Base-by-base conservation (phyloP, 2,329 filamentous ascomycete genomes). In the Ascochyta koolunga region DNA sequence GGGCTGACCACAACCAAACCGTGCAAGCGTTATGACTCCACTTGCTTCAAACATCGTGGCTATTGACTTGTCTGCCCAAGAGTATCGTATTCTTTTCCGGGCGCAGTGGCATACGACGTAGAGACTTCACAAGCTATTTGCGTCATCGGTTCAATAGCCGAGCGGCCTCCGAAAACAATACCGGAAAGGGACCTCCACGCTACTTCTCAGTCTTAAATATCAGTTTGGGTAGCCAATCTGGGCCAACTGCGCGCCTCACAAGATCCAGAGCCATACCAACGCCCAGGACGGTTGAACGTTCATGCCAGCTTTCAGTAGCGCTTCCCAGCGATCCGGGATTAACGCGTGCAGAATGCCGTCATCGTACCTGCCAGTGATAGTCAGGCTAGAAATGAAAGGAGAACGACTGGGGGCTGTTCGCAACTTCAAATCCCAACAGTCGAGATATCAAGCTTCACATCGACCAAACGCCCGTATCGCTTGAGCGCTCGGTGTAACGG, bases 261-360 rank as follows among this genome's bases (percentile, higher is more conserved):
- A 11, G 38, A 16, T 50, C 42, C 46, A 55, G 46, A 55, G 41
- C 37, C 13, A 37, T 4, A 15, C 35, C 24, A 47, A 25, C 25
- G 22, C 35, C 31, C 21, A 49, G 38, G 25, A 47, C 38, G 21
- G 39, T 25, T 38, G 37, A 32, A 22, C 42, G 42, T 50, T 51
- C 46, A 46, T 42, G 37, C 42, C 47, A 50, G 48, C 33, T 36
- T 35, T 31, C 24, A 32, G 35, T 58, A 52, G 44, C 19, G 50
- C 38, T 54, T 54, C 55, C 45, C 42, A 35, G 37, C 46, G 44
- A 64, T 61, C 61, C 54, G 60, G 52, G 54, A 50, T 47, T 38
- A 51, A 59, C 54, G 60, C 54, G 54, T 61, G 35, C 37, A 41
- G 46, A 21, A 56, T 61, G 58, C 56, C 58, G 61, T 62, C 63